A percentile compares a stretch with the other conserved stretches of the same genome.
Evolutionary conservation across 2,329 filamentous ascomycete genomes (phyloP).

Genomic region (Apiospora hydei): DNA sequence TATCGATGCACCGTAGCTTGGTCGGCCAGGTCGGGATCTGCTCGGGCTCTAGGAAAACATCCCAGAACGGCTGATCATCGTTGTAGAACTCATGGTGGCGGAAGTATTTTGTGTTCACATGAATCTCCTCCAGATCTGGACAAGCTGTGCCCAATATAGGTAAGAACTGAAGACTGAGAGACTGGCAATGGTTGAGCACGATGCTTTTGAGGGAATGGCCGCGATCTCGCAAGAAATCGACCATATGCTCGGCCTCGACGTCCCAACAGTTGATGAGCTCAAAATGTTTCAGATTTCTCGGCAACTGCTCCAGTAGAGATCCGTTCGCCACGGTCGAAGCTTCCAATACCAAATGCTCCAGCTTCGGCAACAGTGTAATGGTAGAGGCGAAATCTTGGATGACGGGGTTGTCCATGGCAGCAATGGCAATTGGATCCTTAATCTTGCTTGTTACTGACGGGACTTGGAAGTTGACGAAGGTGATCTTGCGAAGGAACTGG

Average conservation of each 20-base stretch:
- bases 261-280: slow-evolving; percentile 83
- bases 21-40: slow-evolving; percentile 82
- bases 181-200: slow-evolving; percentile 79
- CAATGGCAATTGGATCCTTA: slow-evolving; percentile 25
- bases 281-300: slow-evolving; percentile 69
- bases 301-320: slow-evolving; percentile 72
- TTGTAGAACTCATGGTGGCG: slow-evolving; percentile 71
- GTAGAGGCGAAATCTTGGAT: slow-evolving; percentile 55
- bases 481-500: slow-evolving; percentile 59
- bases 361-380: slow-evolving; percentile 61
- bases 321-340: slow-evolving; percentile 76
- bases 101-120: slow-evolving; percentile 82
- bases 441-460: slow-evolving; percentile 53
- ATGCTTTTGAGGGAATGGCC: slow-evolving; percentile 73
- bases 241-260: slow-evolving; percentile 71
- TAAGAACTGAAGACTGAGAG: slow-evolving; percentile 78
- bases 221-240: slow-evolving; percentile 69
- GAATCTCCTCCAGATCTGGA: slow-evolving; percentile 73
- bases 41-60: slow-evolving; percentile 66
- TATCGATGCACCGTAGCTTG: slow-evolving; percentile 73
- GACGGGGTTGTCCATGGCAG: slow-evolving; percentile 36
- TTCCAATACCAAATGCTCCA: slow-evolving; percentile 76
- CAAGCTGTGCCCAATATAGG: slow-evolving; percentile 70
- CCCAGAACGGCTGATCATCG: slow-evolving; percentile 79
- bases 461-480: slow-evolving; percentile 69